Conservation (phyloP, 2,329 filamentous ascomycete species). For the Neopestalotiopsis clavispora region DNA sequence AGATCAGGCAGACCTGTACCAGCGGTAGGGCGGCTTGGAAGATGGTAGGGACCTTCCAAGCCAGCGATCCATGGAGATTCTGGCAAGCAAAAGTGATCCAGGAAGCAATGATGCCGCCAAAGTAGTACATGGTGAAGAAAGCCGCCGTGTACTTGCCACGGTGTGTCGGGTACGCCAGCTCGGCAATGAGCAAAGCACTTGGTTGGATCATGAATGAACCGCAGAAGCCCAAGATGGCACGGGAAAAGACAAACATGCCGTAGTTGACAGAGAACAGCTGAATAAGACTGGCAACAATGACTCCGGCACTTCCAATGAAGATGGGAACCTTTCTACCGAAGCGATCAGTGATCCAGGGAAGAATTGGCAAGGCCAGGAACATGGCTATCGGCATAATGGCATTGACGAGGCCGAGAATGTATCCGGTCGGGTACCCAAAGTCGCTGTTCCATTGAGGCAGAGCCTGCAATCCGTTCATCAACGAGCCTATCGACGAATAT, state of each 20-base stretch:
- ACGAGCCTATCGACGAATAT: constrained; percentile 27
- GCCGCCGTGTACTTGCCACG: constrained; percentile 27
- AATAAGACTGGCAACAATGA: neutral
- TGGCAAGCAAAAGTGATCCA: constrained; percentile 26
- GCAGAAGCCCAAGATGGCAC: constrained; percentile 30
- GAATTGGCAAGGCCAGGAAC: neutral
- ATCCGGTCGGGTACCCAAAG: constrained; percentile 36
- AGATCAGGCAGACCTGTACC: constrained; percentile 20
- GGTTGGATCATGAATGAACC: constrained; percentile 23
- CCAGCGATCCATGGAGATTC: constrained; percentile 9
- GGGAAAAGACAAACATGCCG: constrained; percentile 29
- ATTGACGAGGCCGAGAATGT: constrained; percentile 26
- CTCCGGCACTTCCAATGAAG: neutral
- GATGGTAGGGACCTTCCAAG: constrained; percentile 51
- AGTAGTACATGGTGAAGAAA: constrained; percentile 1
- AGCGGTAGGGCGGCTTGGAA: constrained; percentile 48
- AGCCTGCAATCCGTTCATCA: constrained; percentile 47
- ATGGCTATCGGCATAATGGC: neutral
- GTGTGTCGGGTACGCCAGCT: constrained; percentile 34
- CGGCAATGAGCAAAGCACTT: constrained; percentile 31
- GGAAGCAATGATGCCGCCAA: constrained; percentile 16
- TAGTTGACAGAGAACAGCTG: constrained; percentile 7
- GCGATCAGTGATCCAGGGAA: neutral
- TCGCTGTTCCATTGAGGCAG: constrained; percentile 38
- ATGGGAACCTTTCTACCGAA: neutral